These are phyloP conservation scores for Fraxinus paxiana DNA, from an alignment of 305 asterid genomes.

Conservation along the genomic window DNA sequence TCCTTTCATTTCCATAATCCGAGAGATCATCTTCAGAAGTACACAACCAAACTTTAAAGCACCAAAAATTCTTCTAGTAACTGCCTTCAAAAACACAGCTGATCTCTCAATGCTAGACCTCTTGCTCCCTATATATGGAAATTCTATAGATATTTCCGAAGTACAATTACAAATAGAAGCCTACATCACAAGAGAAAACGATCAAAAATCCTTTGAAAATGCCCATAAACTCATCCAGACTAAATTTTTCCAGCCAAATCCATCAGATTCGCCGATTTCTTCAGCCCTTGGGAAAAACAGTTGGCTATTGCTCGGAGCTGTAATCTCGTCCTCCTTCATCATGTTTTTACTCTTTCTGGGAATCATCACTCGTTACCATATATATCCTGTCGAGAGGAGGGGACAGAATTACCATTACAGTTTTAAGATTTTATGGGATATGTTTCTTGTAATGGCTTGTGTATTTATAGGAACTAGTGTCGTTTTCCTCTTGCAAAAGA, in stretches of 20 bases:
- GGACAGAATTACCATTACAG: slow-evolving; percentile 54
- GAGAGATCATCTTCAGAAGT: slow-evolving; percentile 31
- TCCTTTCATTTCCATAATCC: slow-evolving; percentile 40
- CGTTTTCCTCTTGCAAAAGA: slow-evolving; percentile 43
- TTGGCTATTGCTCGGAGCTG: slow-evolving; percentile 58
- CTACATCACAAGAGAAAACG: slow-evolving; percentile 48
- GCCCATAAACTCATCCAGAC: slow-evolving; percentile 32
- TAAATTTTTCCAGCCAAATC: slow-evolving; percentile 39
- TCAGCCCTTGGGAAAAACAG: slow-evolving; percentile 42
- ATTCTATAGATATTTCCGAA: slow-evolving; percentile 30
- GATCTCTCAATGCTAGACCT: slow-evolving; percentile 59
- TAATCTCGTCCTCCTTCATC: slow-evolving; percentile 54
- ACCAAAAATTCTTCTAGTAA: slow-evolving; percentile 37
- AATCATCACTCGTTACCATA: slow-evolving; percentile 48
- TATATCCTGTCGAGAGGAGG: slow-evolving; percentile 48
- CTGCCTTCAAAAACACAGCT: slow-evolving; percentile 51
- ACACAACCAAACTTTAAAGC: slow-evolving; percentile 11
- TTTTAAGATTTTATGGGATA: slow-evolving; percentile 49
- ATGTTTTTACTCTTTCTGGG: slow-evolving; percentile 46
- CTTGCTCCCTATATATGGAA: slow-evolving; percentile 43
- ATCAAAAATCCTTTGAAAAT: slow-evolving; percentile 24
- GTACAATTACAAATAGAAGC: slow-evolving; percentile 48
- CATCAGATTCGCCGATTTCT: slow-evolving; percentile 41
- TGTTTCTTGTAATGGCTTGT: slow-evolving; percentile 43
- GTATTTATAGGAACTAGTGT: slow-evolving; percentile 40